Conservation (phyloP, 2,329 filamentous ascomycete species). For the Beauveria rudraprayagi region DNA sequence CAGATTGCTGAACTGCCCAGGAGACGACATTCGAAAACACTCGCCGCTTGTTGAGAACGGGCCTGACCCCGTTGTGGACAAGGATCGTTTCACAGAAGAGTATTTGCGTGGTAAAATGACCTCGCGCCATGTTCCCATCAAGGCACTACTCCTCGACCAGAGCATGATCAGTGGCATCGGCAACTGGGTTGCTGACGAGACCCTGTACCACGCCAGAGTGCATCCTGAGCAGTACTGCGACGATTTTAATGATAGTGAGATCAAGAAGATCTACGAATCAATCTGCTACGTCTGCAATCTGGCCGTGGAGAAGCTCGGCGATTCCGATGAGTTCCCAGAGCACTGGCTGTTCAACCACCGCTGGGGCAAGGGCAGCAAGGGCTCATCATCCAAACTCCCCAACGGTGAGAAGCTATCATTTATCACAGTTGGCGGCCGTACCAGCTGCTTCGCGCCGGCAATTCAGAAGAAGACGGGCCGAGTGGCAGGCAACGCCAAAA, state of each 20-base stretch:
- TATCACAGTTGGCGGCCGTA: constrained; percentile 82
- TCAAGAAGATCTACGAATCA: constrained; percentile 61
- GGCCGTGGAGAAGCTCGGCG: constrained; percentile 69
- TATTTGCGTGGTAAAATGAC: constrained; percentile 67
- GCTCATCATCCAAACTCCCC: constrained; percentile 57
- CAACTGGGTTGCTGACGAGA: constrained; percentile 95
- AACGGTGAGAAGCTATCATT: constrained; percentile 81
- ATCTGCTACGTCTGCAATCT: constrained; percentile 74
- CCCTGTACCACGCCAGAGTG: constrained; percentile 78
- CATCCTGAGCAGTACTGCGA: constrained; percentile 93
- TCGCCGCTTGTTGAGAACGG: constrained; percentile 85
- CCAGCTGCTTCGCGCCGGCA: constrained; percentile 78
- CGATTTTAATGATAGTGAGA: constrained; percentile 64
- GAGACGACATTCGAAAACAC: constrained; percentile 63
- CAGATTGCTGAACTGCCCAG: constrained; percentile 73
- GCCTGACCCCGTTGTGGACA: constrained; percentile 82
- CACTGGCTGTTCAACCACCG: constrained; percentile 84
- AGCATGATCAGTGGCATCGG: constrained; percentile 84
- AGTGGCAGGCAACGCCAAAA: constrained; percentile 34
- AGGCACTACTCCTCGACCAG: constrained; percentile 83
- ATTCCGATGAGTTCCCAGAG: constrained; percentile 75
- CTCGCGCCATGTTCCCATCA: constrained; percentile 76
- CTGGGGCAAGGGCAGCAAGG: constrained; percentile 85
- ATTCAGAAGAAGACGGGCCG: constrained; percentile 71
- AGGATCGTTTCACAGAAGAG: constrained; percentile 63